Percentiles rank a stretch among this genome's conserved stretches.
Conservation (phyloP, 2,329 filamentous ascomycete species). For the Dothideomycetes sp. region DNA sequence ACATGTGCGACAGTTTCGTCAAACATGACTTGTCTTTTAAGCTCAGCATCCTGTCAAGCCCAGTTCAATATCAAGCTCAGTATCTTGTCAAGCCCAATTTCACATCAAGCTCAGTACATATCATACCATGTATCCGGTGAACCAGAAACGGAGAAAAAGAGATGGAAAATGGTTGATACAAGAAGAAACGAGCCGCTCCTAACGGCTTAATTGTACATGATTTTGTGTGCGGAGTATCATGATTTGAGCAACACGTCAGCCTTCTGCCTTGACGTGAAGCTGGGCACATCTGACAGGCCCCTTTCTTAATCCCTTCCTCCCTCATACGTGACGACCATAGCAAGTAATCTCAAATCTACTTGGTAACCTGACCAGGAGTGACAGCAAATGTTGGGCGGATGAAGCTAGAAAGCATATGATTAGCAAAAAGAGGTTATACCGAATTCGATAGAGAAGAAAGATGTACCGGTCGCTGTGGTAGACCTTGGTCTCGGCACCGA, state of each 20-base stretch:
- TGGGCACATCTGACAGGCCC: not conserved
- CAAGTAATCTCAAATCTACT: conserved; percentile 34
- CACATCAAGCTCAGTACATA: no score
- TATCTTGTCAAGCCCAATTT: no score
- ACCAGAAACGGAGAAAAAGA: not conserved
- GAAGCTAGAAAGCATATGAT: conserved; percentile 48
- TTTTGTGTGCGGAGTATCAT: not conserved
- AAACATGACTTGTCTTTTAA: no score
- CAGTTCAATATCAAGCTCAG: no score
- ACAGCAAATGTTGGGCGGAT: conserved; percentile 72
- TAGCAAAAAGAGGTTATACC: conserved; percentile 11
- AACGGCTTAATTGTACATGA: conserved; percentile 9
- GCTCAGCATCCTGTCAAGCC: no score
- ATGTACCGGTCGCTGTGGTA: conserved; percentile 83
- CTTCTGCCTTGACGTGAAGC: not conserved
- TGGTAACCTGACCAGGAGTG: conserved; percentile 52
- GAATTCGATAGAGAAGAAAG: conserved; percentile 1
- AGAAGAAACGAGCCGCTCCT: conserved; percentile 8
- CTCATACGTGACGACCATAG: not conserved
- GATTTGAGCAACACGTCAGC: not conserved
- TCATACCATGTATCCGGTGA: no score
- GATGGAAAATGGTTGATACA: not conserved
- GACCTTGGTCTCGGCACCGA: conserved; percentile 73
- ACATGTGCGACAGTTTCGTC: no score
- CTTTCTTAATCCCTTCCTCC: not conserved